Conservation (phyloP, 1,284 basidiomycete genomes). For the Paramarasmius palmivorus region DNA sequence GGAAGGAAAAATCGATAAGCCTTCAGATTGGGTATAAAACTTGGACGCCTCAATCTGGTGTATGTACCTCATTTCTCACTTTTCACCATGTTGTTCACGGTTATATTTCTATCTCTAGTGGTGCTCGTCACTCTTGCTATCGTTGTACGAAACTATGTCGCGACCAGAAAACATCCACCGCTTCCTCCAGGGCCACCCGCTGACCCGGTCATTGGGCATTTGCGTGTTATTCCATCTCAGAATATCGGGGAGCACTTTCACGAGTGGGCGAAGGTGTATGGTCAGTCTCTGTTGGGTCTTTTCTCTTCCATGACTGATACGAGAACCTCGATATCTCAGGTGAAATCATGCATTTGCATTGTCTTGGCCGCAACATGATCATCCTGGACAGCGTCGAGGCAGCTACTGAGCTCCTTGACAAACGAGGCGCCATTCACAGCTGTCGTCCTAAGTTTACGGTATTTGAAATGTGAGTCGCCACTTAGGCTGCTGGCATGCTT, state of each 20-base stretch:
- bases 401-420: slow-evolving; percentile 16
- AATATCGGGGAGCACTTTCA: slow-evolving; percentile 15
- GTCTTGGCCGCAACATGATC: slow-evolving; percentile 10
- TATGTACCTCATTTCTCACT: no score
- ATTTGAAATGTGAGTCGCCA: slow-evolving; percentile 9
- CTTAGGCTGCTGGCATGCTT: not conserved
- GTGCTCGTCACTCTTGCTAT: no score
- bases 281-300: slow-evolving; percentile 4
- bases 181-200: slow-evolving; percentile 19
- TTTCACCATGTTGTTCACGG: no score
- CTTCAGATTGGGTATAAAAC: no score
- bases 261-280: slow-evolving; percentile 20
- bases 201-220: slow-evolving; percentile 18
- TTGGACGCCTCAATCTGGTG: no score
- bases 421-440: slow-evolving; percentile 16
- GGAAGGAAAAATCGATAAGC: no score
- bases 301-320: not conserved
- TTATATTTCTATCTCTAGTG: no score
- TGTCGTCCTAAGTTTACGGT: slow-evolving; percentile 13
- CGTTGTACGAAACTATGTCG: no score
- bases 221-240: slow-evolving; percentile 13
- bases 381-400: slow-evolving; percentile 14
- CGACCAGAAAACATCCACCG: not conserved
- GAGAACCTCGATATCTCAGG: slow-evolving; percentile 11
- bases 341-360: slow-evolving; percentile 14